Percentiles rank a stretch among this genome's conserved stretches.
These are phyloP conservation scores for Microstegium vimineum DNA, from an alignment of 176 grass and related monocot species.

Conservation along the genomic window DNA sequence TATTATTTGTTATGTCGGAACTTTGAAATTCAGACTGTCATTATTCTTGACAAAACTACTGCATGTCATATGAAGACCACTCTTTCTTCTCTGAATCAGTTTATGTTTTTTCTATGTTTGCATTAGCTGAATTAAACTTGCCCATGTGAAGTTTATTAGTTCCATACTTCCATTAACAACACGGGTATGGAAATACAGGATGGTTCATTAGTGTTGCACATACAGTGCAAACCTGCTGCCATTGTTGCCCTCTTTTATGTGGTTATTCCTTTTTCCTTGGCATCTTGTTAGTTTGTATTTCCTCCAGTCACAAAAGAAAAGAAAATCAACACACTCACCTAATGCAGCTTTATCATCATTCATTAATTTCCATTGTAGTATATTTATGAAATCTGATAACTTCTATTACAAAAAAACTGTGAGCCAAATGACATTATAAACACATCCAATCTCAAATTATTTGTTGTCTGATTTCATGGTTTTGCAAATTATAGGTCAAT, in stretches of 20 bases:
- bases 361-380: not conserved
- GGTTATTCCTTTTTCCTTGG: conserved; percentile 3
- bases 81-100: conserved; percentile 6
- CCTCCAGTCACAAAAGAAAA: not conserved
- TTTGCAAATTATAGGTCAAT: not conserved
- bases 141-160: not conserved
- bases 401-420: not conserved
- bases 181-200: not conserved
- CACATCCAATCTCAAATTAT: not conserved
- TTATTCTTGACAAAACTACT: conserved; percentile 15
- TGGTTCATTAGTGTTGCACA: not conserved
- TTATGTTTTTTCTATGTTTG: not conserved
- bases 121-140: not conserved
- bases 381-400: not conserved
- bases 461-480: not conserved
- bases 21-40: not conserved
- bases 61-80: not conserved
- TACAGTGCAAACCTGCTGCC: not conserved
- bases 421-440: not conserved
- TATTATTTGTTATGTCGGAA: not conserved
- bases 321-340: not conserved
- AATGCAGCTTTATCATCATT: not conserved
- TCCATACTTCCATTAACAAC: not conserved
- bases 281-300: conserved; percentile 7
- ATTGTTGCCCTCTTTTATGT: not conserved